These are phyloP conservation scores for Tricholoma saponaceum DNA, from an alignment of 768 basidiomycete species.

Conservation along the genomic window DNA sequence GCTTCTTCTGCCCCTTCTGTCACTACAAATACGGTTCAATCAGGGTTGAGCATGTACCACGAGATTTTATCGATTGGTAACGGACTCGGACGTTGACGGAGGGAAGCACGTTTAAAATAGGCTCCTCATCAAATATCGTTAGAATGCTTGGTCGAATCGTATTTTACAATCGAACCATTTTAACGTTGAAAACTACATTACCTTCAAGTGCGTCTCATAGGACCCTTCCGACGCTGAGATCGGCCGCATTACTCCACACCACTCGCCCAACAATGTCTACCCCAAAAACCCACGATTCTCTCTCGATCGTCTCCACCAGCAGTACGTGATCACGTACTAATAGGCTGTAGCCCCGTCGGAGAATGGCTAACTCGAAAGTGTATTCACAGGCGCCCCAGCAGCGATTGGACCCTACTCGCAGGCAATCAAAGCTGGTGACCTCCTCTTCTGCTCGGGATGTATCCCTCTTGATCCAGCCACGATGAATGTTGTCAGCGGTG, in stretches of 20 bases:
- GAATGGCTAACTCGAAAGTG: not conserved
- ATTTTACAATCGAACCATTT: conserved; percentile 13
- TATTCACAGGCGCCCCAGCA: conserved; percentile 60
- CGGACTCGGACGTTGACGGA: no score
- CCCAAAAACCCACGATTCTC: conserved; percentile 33
- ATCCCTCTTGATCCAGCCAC: conserved; percentile 77
- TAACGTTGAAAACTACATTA: not conserved
- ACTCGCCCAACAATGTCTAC: conserved; percentile 26
- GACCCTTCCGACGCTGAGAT: not conserved
- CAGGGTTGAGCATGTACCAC: no score
- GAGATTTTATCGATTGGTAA: no score
- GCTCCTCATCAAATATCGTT: not conserved
- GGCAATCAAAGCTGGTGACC: conserved; percentile 77
- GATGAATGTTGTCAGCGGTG: conserved; percentile 66
- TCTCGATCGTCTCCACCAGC: conserved; percentile 36
- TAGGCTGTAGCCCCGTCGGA: not conserved
- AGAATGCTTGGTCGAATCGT: conserved; percentile 9
- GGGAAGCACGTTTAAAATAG: no score
- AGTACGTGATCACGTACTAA: conserved; percentile 19
- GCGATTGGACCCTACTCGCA: conserved; percentile 89
- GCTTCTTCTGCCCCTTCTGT: not conserved
- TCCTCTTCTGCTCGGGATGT: conserved; percentile 88
- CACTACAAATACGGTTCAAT: not conserved
- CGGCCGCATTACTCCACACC: conserved; percentile 7
- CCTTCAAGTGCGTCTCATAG: not conserved